Percentiles rank a stretch among this genome's conserved stretches.
These are phyloP conservation scores for Lactarius hengduanensis DNA, from an alignment of 768 basidiomycete genomes.

Conservation along the genomic window DNA sequence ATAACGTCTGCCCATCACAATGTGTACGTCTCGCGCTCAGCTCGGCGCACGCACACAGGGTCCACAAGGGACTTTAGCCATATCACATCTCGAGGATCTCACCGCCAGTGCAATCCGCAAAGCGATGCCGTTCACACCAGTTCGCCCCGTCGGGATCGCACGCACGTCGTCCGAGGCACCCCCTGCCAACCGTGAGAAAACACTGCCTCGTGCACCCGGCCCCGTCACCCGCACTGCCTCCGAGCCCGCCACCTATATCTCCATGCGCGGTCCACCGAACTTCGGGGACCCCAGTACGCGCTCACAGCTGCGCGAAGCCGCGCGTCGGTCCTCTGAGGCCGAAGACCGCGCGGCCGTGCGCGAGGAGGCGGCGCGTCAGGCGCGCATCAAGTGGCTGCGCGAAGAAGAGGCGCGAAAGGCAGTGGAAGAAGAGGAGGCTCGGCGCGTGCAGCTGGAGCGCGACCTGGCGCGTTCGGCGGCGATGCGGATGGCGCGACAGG, in stretches of 20 bases:
- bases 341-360: constrained; percentile 6
- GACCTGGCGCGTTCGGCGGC: constrained; percentile 17
- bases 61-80: constrained; percentile 21
- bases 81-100: constrained; percentile 21
- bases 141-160: neutral
- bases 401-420: constrained; percentile 14
- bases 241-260: constrained; percentile 5
- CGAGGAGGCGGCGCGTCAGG: constrained; percentile 21
- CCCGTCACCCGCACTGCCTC: constrained; percentile 11
- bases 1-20: constrained; percentile 5
- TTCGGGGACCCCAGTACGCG: constrained; percentile 21
- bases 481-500: constrained; percentile 12
- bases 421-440: constrained; percentile 12
- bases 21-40: neutral
- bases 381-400: constrained; percentile 22
- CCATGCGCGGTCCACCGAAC: constrained; percentile 16
- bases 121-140: constrained; percentile 15
- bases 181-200: constrained; percentile 14
- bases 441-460: constrained; percentile 16
- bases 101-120: constrained; percentile 13
- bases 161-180: constrained; percentile 14
- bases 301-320: constrained; percentile 14
- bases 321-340: neutral
- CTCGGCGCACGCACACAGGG: constrained; percentile 10
- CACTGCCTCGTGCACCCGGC: constrained; percentile 12